Conservation (phyloP, 257 asterid species). For the Solanum pinnatisectum region DNA sequence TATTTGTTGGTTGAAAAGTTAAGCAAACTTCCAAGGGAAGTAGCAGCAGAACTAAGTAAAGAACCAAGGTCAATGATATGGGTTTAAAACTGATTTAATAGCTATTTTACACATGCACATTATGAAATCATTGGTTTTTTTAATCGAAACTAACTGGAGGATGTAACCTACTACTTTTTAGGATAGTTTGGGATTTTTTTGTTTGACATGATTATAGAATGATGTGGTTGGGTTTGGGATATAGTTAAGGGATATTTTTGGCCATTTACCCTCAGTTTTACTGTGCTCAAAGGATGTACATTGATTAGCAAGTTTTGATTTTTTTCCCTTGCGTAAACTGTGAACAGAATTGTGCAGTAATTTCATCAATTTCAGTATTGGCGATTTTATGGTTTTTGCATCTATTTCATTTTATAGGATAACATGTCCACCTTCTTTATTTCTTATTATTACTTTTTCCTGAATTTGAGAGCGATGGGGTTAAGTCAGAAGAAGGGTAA, state of each 20-base stretch:
- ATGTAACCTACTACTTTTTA: neutral
- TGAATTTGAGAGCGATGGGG: neutral
- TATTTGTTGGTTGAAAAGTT: neutral
- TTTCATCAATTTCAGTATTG: neutral
- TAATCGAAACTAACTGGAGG: neutral
- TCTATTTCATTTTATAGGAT: neutral
- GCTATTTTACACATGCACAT: neutral
- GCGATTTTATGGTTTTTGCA: neutral
- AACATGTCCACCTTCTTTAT: neutral
- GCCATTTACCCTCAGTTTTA: neutral
- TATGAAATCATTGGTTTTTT: neutral
- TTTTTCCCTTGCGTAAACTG: neutral
- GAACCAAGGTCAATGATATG: neutral
- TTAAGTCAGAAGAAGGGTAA: neutral
- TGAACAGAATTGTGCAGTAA: neutral
- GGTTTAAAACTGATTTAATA: neutral
- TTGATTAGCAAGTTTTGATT: neutral
- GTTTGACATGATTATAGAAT: neutral
- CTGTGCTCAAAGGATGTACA: neutral
- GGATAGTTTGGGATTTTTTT: neutral
- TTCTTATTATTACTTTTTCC: neutral
- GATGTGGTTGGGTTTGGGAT: neutral
- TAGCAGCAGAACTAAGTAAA: neutral
- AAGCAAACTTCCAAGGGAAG: neutral
- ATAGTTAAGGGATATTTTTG: neutral